phyloP scores from a whole-genome alignment of 495 filamentous ascomycete genomes.

The Tuber indicum region DNA sequence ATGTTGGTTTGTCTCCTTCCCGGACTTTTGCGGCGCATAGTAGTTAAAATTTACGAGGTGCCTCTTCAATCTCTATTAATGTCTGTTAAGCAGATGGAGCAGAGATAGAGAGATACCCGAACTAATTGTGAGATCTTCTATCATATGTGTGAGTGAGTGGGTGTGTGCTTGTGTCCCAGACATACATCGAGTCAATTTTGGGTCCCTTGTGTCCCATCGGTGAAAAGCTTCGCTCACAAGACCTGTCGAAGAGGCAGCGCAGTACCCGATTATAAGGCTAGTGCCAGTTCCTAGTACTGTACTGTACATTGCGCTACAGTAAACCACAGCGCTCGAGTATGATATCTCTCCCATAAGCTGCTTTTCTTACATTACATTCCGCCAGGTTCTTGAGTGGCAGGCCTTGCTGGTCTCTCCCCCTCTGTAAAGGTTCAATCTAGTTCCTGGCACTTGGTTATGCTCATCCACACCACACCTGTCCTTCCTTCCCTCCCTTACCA shows the following conservation, averaged over 20 bases:
- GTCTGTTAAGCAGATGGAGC: not conserved
- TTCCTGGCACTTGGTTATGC: not conserved
- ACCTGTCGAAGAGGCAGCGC: not conserved
- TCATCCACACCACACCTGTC: slow-evolving; percentile 1
- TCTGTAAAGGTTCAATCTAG: not conserved
- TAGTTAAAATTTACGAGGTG: not conserved
- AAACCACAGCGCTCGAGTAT: not conserved
- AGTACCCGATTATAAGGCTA: not conserved
- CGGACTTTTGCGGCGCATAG: not conserved
- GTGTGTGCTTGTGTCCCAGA: not conserved
- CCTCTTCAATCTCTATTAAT: not conserved
- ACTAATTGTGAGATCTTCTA: not conserved
- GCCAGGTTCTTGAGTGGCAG: not conserved
- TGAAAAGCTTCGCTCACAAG: not conserved
- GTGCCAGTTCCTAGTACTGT: not conserved
- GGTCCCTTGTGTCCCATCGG: not conserved
- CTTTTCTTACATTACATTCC: not conserved
- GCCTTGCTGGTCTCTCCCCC: not conserved
- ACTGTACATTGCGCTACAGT: not conserved
- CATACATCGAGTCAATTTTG: not conserved
- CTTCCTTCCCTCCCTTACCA: slow-evolving; percentile 30
- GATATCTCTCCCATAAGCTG: slow-evolving; percentile 1
- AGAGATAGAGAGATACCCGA: not conserved
- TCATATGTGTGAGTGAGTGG: not conserved
- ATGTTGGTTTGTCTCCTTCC: not conserved